Percentiles rank a stretch among this genome's conserved stretches.
These are phyloP conservation scores for Aspergillus neotritici DNA, from an alignment of 2,329 filamentous ascomycete species.

Conservation along the genomic window DNA sequence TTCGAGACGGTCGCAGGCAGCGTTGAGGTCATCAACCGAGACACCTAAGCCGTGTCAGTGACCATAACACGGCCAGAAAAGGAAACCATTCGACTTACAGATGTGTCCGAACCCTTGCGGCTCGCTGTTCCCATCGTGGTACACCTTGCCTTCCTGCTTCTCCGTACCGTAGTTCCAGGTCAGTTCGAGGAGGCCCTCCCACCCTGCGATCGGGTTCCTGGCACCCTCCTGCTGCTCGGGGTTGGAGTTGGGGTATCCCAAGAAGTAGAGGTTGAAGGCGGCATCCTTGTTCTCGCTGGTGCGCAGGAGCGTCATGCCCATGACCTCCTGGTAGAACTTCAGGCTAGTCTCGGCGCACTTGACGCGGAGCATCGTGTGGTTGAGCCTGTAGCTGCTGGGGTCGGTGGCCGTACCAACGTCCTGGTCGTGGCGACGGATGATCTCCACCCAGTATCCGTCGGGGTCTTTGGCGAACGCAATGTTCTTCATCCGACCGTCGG, in stretches of 20 bases:
- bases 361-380: slow-evolving; percentile 77
- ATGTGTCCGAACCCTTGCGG: slow-evolving; percentile 95
- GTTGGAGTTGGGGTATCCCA: slow-evolving; percentile 65
- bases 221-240: slow-evolving; percentile 46
- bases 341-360: slow-evolving; percentile 71
- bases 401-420: slow-evolving; percentile 69
- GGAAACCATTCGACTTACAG: slow-evolving; percentile 50
- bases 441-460: slow-evolving; percentile 67
- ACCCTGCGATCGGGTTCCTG: slow-evolving; percentile 56
- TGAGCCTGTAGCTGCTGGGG: slow-evolving; percentile 63
- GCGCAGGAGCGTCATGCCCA: slow-evolving; percentile 81
- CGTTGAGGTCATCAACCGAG: slow-evolving; percentile 80
- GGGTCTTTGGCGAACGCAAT: slow-evolving; percentile 91
- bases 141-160: slow-evolving; percentile 72
- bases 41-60: slow-evolving; percentile 46
- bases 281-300: slow-evolving; percentile 64
- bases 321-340: slow-evolving; percentile 74
- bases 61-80: neutral
- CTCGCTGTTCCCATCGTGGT: slow-evolving; percentile 87
- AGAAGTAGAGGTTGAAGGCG: slow-evolving; percentile 87
- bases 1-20: slow-evolving; percentile 82
- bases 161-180: slow-evolving; percentile 77
- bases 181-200: slow-evolving; percentile 82
- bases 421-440: slow-evolving; percentile 64
- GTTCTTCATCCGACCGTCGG: slow-evolving; percentile 76